These are phyloP conservation scores for Adansonia rubrostipa DNA, from an alignment of 441 rosid species.

Conservation along the genomic window DNA sequence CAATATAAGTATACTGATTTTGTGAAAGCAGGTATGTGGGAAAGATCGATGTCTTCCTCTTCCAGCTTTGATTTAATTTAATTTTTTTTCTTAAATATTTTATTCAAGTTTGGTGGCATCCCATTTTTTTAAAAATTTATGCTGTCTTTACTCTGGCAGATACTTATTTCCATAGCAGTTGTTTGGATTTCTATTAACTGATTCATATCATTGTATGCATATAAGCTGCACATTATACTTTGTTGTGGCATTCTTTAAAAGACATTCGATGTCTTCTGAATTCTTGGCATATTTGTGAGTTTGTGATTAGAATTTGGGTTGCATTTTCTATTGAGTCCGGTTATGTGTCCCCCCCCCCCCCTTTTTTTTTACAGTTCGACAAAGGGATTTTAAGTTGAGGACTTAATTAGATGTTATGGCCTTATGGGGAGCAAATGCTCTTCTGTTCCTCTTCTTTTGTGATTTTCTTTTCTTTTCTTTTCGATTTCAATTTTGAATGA, in stretches of 20 bases:
- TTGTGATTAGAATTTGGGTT: not conserved
- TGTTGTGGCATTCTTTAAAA: not conserved
- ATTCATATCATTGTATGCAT: not conserved
- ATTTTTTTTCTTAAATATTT: constrained; percentile 11
- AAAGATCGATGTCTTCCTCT: constrained; percentile 19
- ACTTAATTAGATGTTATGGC: constrained; percentile 6
- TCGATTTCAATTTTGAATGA: constrained; percentile 24
- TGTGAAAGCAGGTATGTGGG: constrained; percentile 80
- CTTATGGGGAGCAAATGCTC: constrained; percentile 6
- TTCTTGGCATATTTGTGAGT: constrained; percentile 7
- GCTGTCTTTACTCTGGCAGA: not conserved
- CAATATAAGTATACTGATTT: constrained; percentile 96
- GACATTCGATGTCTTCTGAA: constrained; percentile 4
- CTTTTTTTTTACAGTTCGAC: constrained; percentile 10
- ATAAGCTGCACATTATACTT: not conserved
- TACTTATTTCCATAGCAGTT: not conserved
- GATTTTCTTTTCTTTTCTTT: constrained; percentile 11
- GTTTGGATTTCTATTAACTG: constrained; percentile 9
- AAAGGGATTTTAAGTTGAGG: not conserved
- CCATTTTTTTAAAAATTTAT: not conserved
- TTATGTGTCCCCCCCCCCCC: not conserved
- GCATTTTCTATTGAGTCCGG: constrained; percentile 3
- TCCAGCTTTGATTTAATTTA: not conserved
- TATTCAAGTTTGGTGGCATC: constrained; percentile 8
- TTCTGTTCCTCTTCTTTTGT: not conserved